Evolutionary conservation across 345 rosid species (phyloP).

Genomic region (Hypericum perforatum): DNA sequence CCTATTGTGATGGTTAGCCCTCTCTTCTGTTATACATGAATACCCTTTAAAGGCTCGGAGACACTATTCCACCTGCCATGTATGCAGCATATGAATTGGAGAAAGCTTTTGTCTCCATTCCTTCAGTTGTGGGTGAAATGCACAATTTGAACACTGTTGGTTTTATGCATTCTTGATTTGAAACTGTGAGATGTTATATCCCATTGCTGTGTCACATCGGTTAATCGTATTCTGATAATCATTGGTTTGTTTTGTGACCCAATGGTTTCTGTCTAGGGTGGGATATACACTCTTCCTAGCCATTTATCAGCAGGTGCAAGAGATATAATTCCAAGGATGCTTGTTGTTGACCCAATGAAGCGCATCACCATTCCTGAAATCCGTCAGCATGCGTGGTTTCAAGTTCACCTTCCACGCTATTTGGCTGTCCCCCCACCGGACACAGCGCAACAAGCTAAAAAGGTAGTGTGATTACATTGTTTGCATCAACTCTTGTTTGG

Average conservation of each 20-base stretch:
- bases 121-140: no score
- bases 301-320: constrained; percentile 84
- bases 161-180: no score
- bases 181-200: no score
- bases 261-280: constrained; percentile 36
- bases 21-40: no score
- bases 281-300: constrained; percentile 91
- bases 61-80: no score
- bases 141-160: no score
- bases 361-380: constrained; percentile 85
- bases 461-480: constrained; percentile 31
- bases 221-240: no score
- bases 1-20: no score
- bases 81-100: no score
- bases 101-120: no score
- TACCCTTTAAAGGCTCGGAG: no score
- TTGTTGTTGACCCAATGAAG: constrained; percentile 84
- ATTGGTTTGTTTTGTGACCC: neutral
- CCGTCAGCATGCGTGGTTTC: constrained; percentile 90
- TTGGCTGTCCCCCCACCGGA: constrained; percentile 85
- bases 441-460: constrained; percentile 63
- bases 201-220: no score
- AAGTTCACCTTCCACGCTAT: constrained; percentile 72
- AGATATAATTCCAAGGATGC: constrained; percentile 92
- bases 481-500: neutral